Base-by-base conservation (phyloP, 164 flowering plant species). In the Vitis riparia region DNA sequence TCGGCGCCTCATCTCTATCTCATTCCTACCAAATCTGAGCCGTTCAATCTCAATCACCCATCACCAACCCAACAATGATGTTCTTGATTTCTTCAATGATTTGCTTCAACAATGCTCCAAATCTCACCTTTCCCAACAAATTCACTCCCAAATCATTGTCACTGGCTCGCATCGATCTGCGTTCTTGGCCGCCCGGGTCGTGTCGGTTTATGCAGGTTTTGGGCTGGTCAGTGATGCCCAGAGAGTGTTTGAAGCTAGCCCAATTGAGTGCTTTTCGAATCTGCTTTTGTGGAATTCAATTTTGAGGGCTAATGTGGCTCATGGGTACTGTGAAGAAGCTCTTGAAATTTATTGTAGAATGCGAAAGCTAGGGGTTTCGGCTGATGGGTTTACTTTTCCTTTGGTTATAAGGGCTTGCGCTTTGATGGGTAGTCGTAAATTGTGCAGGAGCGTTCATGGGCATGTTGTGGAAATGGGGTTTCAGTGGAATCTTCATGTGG, bases 371-470 rank as follows among this genome's bases (percentile, higher is more conserved):
- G 77, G 86, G 9, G 64, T 85, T 75, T 53, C 8, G 37, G 79
- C 84, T 6, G 97, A 93, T 81, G 88, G 87, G 55, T 91, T 88
- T 72, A 89, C 88, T 51, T 84, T 85, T 49, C 95, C 97, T 23
- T 67, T 93, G 73, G 81, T 87, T 63, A 50, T 90, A 12, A 82
- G 86, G 77, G 95, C 90, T 32, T 90, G 86, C 78, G 72, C 79
- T 62, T 66, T 67, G 19, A 62, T 76, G 37, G 86, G 82, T 23
- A 61, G 69, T 52, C 71, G 13, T 49, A 55, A 47, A 37, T 49
- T 81, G 67, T 79, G 88, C 71, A 78, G 59, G 69, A 53, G n/a
- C 30, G 72, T 87, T 60, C 98, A 91, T 67, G 27, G 71, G 60
- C 93, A 82, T 73, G 87, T 76, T 62, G 10, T 84, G 27, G 75